Base-by-base conservation (phyloP, 306 rosid species). In the Pachyrhizus erosus region DNA sequence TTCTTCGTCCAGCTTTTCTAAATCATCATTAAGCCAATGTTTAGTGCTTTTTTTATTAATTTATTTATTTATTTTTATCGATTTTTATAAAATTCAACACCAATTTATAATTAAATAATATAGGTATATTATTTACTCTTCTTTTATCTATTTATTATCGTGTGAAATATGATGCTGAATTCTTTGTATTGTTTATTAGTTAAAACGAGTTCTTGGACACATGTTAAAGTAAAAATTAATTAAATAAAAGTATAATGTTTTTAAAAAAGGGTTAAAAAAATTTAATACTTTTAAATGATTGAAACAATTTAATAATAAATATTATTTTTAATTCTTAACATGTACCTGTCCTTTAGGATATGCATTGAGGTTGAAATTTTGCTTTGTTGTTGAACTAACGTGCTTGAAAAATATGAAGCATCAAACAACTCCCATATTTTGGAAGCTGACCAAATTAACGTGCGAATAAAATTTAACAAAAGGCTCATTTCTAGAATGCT, bases 381-480 rank as follows among this genome's bases (percentile, higher is more conserved):
- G 72, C 2, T 61, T 4, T 58, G 66, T 86, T 51, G 89, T 79
- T 87, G 82, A 84, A 51, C 90, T 60, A 81, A 78, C 84, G 17
- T 73, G 80, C 31, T 81, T 68, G 84, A 45, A 81, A 84, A 76
- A 77, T 26, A 57, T 21, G 52, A 55, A 55, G 64, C 78, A 72
- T 80, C 43, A 26, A 75, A 83, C 78, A 49, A 82, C 85, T 52
- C 34, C 49, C 49, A 7, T 8, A 49, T 72, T 66, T 11, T 40
- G 81, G 75, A 64, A 52, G 15, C 54, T 10, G 11, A 54, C 49
- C 55, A 12, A 77, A 58, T 26, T 58, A 58, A 15, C 23, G 37
- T 34, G 13, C 48, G 2, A 76, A 55, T 75, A 77, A 29, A n/a
- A 13, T 82, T 10, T 40, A 54, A 42, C 23, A 23, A 45, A 23